Percentiles rank a stretch among this genome's conserved stretches.
phyloP scores from a whole-genome alignment of 169 alveolate species.

The Plasmodium yoelii region DNA sequence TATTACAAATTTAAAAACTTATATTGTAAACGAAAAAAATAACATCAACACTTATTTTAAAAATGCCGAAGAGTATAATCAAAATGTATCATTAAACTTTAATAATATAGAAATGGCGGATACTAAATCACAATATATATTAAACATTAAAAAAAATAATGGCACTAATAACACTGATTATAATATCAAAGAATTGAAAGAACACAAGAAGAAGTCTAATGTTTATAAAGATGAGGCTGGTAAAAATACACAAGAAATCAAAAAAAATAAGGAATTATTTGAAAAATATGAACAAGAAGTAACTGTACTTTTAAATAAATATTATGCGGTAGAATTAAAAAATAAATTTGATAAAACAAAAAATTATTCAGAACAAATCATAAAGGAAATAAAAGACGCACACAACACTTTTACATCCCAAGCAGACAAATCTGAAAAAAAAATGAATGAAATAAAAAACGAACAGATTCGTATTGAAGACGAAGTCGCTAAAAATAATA shows the following conservation, averaged over 20 bases:
- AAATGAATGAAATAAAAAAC: background rate
- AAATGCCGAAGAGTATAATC: slow-evolving; percentile 9
- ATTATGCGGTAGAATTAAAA: slow-evolving; percentile 1
- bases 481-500: background rate
- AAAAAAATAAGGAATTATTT: background rate
- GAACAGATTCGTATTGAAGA: background rate
- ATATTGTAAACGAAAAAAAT: no score
- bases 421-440: background rate
- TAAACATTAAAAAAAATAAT: background rate
- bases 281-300: background rate
- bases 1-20: no score
- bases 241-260: background rate
- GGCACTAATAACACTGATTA: background rate
- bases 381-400: background rate
- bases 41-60: no score
- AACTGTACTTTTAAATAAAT: background rate
- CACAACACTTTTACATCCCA: background rate
- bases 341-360: slow-evolving; percentile 4
- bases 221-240: background rate
- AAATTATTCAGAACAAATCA: background rate
- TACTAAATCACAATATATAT: background rate
- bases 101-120: slow-evolving; percentile 7
- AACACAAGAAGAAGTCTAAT: background rate
- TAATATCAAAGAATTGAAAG: background rate
- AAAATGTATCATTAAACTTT: background rate